These are phyloP conservation scores for Patellifolia procumbens DNA, from an alignment of 179 eudicot species.

Conservation along the genomic window DNA sequence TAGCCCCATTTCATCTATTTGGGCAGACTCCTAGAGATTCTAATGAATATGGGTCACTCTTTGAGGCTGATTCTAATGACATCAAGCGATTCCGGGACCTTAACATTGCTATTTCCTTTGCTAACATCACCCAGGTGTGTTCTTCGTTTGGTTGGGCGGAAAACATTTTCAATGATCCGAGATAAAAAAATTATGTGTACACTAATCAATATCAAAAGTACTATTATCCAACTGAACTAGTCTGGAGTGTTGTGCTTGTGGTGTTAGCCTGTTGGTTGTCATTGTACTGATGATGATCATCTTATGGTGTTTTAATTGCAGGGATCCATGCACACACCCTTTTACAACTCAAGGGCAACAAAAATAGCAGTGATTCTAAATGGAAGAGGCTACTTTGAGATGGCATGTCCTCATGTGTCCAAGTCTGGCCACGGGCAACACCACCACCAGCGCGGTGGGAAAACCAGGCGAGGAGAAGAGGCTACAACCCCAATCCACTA, in stretches of 20 bases:
- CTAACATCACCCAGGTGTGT: constrained; percentile 63
- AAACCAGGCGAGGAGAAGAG: constrained; percentile 17
- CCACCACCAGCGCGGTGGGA: constrained; percentile 14
- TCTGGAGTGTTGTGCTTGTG: background rate
- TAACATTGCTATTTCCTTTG: constrained; percentile 46
- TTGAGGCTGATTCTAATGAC: constrained; percentile 41
- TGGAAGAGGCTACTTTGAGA: constrained; percentile 70
- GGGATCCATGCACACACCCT: constrained; percentile 68
- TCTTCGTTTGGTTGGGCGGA: no score
- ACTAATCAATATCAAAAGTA: no score
- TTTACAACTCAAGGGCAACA: constrained; percentile 67
- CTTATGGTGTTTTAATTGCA: constrained; percentile 5
- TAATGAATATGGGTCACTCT: constrained; percentile 58
- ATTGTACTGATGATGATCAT: background rate
- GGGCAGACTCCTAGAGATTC: constrained; percentile 43
- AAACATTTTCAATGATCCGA: no score
- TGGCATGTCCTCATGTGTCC: constrained; percentile 76
- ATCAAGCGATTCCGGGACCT: constrained; percentile 45
- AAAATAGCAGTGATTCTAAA: constrained; percentile 47
- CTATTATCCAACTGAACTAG: no score
- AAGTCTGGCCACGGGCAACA: constrained; percentile 25
- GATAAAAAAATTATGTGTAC: no score
- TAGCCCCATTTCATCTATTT: constrained; percentile 40
- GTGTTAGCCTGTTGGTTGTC: background rate
- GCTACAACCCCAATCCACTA: constrained; percentile 38